A percentile compares a stretch with the other conserved stretches of the same genome.
Conservation (phyloP, 2,329 filamentous ascomycete species). For the Pleurostoma richardsiae region DNA sequence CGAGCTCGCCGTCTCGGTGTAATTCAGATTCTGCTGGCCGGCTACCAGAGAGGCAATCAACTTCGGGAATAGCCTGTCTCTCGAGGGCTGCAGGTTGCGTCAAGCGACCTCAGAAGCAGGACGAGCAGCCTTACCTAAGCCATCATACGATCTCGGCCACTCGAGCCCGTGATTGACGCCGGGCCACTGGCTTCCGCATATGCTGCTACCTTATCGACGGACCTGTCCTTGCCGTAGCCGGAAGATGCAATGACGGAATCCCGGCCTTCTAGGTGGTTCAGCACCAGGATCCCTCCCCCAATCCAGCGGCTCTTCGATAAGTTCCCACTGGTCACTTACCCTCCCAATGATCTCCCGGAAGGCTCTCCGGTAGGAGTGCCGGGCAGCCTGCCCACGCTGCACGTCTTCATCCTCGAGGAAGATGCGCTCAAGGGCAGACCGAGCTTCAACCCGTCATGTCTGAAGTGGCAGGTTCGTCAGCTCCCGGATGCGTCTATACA, state of each 20-base stretch:
- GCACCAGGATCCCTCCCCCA: constrained; percentile 57
- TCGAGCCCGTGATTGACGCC: too few relatives aligned
- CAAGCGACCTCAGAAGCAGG: too few relatives aligned
- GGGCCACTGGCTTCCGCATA: too few relatives aligned
- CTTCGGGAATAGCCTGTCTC: too few relatives aligned
- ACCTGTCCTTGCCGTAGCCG: too few relatives aligned
- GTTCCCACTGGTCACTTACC: constrained; percentile 75
- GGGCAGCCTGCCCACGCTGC: constrained; percentile 51
- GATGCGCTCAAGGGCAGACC: constrained; percentile 58
- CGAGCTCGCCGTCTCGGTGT: too few relatives aligned
- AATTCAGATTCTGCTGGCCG: too few relatives aligned
- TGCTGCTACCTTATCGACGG: too few relatives aligned
- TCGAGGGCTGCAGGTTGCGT: too few relatives aligned
- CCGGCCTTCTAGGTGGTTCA: constrained; percentile 32
- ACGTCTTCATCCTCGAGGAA: constrained; percentile 68
- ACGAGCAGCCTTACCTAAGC: too few relatives aligned
- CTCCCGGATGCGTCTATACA: background rate
- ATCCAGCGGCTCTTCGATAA: constrained; percentile 78
- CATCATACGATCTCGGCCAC: too few relatives aligned
- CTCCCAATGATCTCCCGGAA: constrained; percentile 68
- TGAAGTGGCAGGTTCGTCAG: constrained; percentile 85
- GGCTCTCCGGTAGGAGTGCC: constrained; percentile 38
- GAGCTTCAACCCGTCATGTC: constrained; percentile 86
- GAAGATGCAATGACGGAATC: constrained; percentile 8
- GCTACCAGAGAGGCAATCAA: too few relatives aligned